phyloP scores from a whole-genome alignment of 495 filamentous ascomycete species.

The Trichoderma asperelloides region DNA sequence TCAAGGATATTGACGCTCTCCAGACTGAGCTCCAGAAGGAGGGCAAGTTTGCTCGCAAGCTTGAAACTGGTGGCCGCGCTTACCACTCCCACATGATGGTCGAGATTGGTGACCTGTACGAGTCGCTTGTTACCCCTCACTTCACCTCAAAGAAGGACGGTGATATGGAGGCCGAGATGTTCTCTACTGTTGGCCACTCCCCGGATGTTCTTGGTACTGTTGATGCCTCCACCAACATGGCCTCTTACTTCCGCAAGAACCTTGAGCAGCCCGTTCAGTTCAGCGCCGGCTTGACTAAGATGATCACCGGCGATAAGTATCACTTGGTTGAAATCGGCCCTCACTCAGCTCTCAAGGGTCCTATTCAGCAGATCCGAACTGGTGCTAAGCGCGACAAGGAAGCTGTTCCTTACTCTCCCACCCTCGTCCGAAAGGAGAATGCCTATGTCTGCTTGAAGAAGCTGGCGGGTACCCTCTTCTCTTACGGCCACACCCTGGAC shows the following conservation, averaged over 20 bases:
- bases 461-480: conserved; percentile 34
- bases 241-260: conserved; percentile 47
- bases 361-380: conserved; percentile 49
- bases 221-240: conserved; percentile 28
- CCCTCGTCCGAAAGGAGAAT: conserved; percentile 21
- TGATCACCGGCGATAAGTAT: conserved; percentile 26
- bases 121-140: conserved; percentile 16
- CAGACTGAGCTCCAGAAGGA: conserved; percentile 35
- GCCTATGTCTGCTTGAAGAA: conserved; percentile 35
- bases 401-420: conserved; percentile 10
- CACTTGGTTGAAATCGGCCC: conserved; percentile 52
- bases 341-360: conserved; percentile 53
- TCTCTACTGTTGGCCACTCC: conserved; percentile 33
- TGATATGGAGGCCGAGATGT: conserved; percentile 24
- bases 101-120: conserved; percentile 39
- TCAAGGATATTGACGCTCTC: conserved; percentile 26
- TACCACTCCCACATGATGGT: conserved; percentile 48
- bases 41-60: conserved; percentile 39
- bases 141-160: conserved; percentile 19
- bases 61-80: conserved; percentile 31
- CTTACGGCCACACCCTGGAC: conserved; percentile 34
- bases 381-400: conserved; percentile 11
- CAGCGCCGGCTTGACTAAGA: conserved; percentile 28
- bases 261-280: conserved; percentile 46
- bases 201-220: conserved; percentile 25